Base-by-base conservation (phyloP, 1,284 basidiomycete genomes). In the Ganoderma leucocontextum region DNA sequence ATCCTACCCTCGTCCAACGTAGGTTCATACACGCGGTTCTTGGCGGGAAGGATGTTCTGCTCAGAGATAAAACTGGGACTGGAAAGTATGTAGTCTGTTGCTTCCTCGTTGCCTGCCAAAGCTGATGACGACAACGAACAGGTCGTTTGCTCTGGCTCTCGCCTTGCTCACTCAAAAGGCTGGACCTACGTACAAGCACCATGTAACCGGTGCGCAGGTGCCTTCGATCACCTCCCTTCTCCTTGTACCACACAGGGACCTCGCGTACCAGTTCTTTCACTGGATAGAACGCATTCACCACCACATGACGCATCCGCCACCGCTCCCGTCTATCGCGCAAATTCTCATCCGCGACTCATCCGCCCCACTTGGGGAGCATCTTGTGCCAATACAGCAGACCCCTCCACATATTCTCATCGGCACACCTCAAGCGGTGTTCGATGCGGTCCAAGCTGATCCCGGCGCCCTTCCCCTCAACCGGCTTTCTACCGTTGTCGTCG, bases 241-340 rank as follows among this genome's bases (percentile, higher is more conserved):
- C 29, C 81, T 94, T 55, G 91, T 93, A 4, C 93, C 93, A 6
- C 93, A 94, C 76, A 83, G 87, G 41, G 92, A 93, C 75, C 81
- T 94, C 69, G 92, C 89, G 4, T 85, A 86, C 73, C 93, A 94
- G 77, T 84, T 89, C 62, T 78, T 85, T 60, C 82, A 88, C 65
- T 94, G 93, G 92, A 86, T 91, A 60, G 80, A 89, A 69, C 82
- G 83, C 62, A 83, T 92, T 68, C 79, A 84, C 47, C 72, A 77
- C 19, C 78, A 9, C 71, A 79, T 74, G 72, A 75, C 76, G 12
- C 63, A 67, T 13, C 65, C 38, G 69, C 39, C 72, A 77, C 42
- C 66, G 75, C 77, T 70, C 72, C 79, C 79, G 6, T 81, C 82
- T 4, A 78, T 90, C 42, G 87, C 82, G 0, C 90, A 92, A 72